phyloP scores from a whole-genome alignment of 2,329 filamentous ascomycete species.

The Plenodomus lindquistii region DNA sequence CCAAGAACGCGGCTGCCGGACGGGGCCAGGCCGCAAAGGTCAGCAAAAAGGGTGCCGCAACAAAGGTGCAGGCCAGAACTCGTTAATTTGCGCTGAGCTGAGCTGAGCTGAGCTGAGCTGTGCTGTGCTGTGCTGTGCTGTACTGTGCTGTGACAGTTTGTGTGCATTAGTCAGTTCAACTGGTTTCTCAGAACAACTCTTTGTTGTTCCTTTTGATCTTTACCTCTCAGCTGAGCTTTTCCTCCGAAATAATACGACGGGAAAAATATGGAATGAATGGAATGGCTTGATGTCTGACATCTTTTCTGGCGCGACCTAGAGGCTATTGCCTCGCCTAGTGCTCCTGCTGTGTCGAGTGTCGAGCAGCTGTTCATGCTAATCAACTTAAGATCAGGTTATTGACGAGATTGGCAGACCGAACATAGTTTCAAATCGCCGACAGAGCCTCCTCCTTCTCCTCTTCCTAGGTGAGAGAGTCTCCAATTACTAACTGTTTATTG shows the following conservation, averaged over 20 bases:
- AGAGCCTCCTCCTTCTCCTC: no score
- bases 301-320: conserved; percentile 29
- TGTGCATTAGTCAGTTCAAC: conserved; percentile 30
- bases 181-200: conserved; percentile 33
- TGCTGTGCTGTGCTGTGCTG: no score
- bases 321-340: no score
- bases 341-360: no score
- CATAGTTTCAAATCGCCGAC: no score
- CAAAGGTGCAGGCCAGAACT: conserved; percentile 83
- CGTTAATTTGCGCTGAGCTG: no score
- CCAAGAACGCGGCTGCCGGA: conserved; percentile 77
- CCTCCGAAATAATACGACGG: conserved; percentile 20
- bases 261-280: conserved; percentile 37
- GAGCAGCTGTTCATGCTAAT: no score
- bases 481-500: no score
- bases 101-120: conserved; percentile 7
- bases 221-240: conserved; percentile 19
- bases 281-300: conserved; percentile 34
- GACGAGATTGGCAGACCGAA: no score
- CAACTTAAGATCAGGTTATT: no score
- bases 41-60: conserved; percentile 93
- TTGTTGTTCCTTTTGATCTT: conserved; percentile 34
- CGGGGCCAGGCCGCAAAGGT: conserved; percentile 81
- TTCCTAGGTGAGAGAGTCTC: no score
- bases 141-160: conserved; percentile 1